Evolutionary conservation across 2,329 filamentous ascomycete genomes (phyloP), one percentile per base, ranked within the genome.

Genomic region (Cordyceps tenuipes): DNA sequence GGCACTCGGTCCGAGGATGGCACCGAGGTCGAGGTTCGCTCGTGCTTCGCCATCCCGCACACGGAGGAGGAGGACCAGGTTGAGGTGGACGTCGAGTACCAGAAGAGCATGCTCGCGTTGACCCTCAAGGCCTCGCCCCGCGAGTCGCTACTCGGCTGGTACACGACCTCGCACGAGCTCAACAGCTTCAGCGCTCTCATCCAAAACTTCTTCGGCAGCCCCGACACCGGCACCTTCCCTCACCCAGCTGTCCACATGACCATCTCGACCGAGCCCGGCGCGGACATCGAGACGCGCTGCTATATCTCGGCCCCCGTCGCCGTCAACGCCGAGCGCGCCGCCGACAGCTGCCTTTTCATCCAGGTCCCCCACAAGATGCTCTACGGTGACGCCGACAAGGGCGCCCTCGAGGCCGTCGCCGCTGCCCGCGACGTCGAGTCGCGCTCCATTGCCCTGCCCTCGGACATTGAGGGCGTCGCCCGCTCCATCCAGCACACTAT

Each of bases 41-140:
- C 91, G 72, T 93, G 91, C 79, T 99, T 99, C 75, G 94, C 94
- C 67, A 96, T 99, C 71, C 92, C 93, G 66, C 94, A 99, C 80
- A 97, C 93, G 67, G 94, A 99, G 79, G 96, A 93, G 68, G 89
- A 92, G 73, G 94, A 99, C 77, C 94, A 99, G 77, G 94, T 99
- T 70, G 94, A 99, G 77, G 94, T 99, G 65, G 94, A 99, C 74
- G 96, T 99, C 83, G 94, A 99, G 77, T 99, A 97, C 78, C 94
- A 99, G 79, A 97, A 97, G 84, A 92, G 93, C 76, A 99, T 99
- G 94, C 87, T 97, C 61, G 88, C 90, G 62, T 81, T 99, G 68
- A 93, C 96, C 74, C 86, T 97, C 67, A 93, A 93, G 78, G 93
- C 92, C 61, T 89, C 91, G 75, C 94, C 94, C 55, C 90, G 91